Base-by-base conservation (phyloP, 108 stramenopile genomes). In the Skeletonema tropicum region DNA sequence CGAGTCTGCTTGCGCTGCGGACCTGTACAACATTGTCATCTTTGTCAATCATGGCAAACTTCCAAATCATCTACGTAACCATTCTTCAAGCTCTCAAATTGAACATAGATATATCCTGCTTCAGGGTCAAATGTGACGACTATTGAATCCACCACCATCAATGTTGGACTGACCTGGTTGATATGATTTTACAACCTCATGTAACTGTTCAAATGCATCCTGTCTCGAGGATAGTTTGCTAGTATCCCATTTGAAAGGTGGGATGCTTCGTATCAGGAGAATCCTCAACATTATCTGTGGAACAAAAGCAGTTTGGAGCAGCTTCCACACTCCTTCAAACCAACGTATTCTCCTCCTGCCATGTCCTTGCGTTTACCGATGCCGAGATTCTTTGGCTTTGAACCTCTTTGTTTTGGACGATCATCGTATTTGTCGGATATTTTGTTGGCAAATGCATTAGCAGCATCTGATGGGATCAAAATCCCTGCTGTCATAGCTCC, bases 261-360 rank as follows among this genome's bases (percentile, higher is more conserved):
- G 92, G 57, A 91, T 88, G 21, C n/a, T 60, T 76, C 60, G 90
- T 88, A 38, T 92, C 88, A 2, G 91, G 79, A 71, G 89, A 88
- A 46, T 91, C 91, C 30, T 82, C 86, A 17, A 74, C 14, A 26
- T 57, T 68, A 62, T 86, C 87, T 14, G 92, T 94, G 39, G 92
- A 91, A 58, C 87, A 91, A 70, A 96, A 96, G 64, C 95, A 96
- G 60, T 96, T 94, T 3, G 95, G 94, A n/a, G 92, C 86, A 68
- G 41, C 60, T 15, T 15, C 89, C 89, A 66, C 94, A 96, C 10
- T 72, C 77, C 57, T 93, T 92, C 10, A 96, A 72, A 39, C 94
- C 94, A 15, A 83, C 19, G 65, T 90, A 92, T 67, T 91, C 89
- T 69, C 88, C 87, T 5, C 87, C 88, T 19, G 71, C 85, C 67